Evolutionary conservation across 2,329 filamentous ascomycete species (phyloP), one percentile per base, ranked within the genome.

Genomic region (Penicillium expansum): DNA sequence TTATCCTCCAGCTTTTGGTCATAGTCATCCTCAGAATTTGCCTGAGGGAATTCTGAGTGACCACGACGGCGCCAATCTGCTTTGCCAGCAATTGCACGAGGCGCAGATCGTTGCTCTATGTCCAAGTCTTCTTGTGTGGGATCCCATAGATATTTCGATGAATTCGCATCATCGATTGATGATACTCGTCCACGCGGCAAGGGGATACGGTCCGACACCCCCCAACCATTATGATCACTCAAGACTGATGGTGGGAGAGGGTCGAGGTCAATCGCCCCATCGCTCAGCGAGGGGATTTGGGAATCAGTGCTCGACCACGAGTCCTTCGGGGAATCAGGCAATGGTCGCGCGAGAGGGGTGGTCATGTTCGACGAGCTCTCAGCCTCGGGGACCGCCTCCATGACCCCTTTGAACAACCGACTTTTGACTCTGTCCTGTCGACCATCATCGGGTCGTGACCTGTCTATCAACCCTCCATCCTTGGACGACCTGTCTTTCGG

Each of bases 361-460:
- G 82, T 77, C 67, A 83, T 76, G 61, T 83, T 83, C 2, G 82
- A 84, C 16, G 78, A 78, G 65, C 77, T 82, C 58, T 83, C 82
- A 11, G 67, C 57, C 27, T 78, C 75, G 29, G 69, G 62, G 22
- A 69, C 71, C 20, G 69, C 70, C 47, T 76, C 76, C 55, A 74
- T 71, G 5, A 77, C 71, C 0, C 73, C 74, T 60, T 77, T 78
- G 62, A 79, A 77, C 39, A 79, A 58, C 29, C 72, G 72, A 49
- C 67, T 77, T 61, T 76, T 77, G 39, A 74, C 62, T 57, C 75
- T 78, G 20, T 72, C 73, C 29, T 71, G 65, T 44, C 70, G 69
- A 14, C 61, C 69, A 47, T 73, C 73, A 14, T 61, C 45, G 22
- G 59, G 52, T 20, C 69, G 69, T 13, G 61, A 42, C 55, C 64